These are phyloP conservation scores for Earliella scabrosa DNA, from an alignment of 1,284 basidiomycete species.

Conservation along the genomic window DNA sequence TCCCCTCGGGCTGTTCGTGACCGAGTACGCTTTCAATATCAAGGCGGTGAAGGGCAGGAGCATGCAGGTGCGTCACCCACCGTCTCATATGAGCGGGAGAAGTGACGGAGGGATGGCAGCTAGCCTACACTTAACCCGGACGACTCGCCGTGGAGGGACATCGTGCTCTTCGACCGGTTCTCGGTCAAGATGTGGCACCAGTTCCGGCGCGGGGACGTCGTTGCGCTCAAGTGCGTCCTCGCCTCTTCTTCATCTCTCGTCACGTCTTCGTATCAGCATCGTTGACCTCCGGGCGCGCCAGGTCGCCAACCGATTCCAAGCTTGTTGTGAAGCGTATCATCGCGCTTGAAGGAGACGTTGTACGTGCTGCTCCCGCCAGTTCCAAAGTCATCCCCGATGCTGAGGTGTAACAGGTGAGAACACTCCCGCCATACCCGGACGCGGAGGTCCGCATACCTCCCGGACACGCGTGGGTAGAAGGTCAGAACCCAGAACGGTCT, in stretches of 20 bases:
- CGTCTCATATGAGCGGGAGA: neutral
- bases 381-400: neutral
- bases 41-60: constrained; percentile 65
- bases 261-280: neutral
- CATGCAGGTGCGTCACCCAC: constrained; percentile 65
- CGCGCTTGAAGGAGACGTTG: constrained; percentile 64
- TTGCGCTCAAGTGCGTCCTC: constrained; percentile 55
- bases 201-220: constrained; percentile 65
- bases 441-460: constrained; percentile 55
- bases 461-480: constrained; percentile 79
- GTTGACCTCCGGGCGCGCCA: constrained; percentile 31
- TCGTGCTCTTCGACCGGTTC: constrained; percentile 65
- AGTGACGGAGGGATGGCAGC: constrained; percentile 31
- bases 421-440: constrained; percentile 73
- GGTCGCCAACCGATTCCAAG: constrained; percentile 62
- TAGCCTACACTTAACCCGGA: constrained; percentile 82
- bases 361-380: constrained; percentile 19
- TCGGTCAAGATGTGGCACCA: constrained; percentile 41
- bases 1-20: constrained; percentile 54
- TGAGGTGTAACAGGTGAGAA: constrained; percentile 47
- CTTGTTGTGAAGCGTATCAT: constrained; percentile 70
- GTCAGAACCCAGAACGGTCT: constrained; percentile 36
- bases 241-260: neutral
- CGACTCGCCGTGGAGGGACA: constrained; percentile 59
- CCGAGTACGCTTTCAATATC: constrained; percentile 55